Evolutionary conservation across 768 basidiomycete genomes (phyloP), one percentile per base, ranked within the genome.

Genomic region (Cyclocybe cylindracea): DNA sequence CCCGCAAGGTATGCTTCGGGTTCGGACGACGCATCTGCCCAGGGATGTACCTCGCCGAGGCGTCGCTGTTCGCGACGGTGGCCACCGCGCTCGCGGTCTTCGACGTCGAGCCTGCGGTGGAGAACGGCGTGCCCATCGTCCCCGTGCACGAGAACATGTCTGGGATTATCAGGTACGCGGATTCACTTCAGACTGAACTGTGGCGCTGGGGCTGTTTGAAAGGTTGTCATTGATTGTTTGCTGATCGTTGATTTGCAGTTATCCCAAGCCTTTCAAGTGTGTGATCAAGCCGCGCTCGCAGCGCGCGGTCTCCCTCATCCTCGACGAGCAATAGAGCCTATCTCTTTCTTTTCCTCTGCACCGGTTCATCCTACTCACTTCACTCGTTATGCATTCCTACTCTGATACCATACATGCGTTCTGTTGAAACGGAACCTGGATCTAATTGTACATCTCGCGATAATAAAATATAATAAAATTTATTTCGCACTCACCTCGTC

Each of bases 21-120:
- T 80, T 68, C 45, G 78, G 77, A 13, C 72, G 79, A 14, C 73
- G 77, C 1, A 65, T 74, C 19, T 78, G 78, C 51, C 75, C 74
- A 34, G 82, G 82, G 0, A 61, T 78, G 69, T 67, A 78, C 55
- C 70, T 83, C 46, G 82, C 82, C 0, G 80, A 84, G 44, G 70
- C 74, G 0, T 79, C 78, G 0, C 53, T 82, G 1, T 83, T 75
- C 69, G 65, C 77, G 7, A 68, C 70, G 6, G 61, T 77, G 2
- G 70, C 71, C 0, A 73, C 65, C 60, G 75, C 78, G 7, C 66
- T 84, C 4, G 77, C 81, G 0, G 73, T 70, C 6, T 81, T 84
- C 41, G 61, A 80, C 8, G 71, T 84, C 36, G 66, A 67, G 8
- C 79, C 78, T 44, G 67, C 67, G 0, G 58, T 78, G 4, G 74